These are phyloP conservation scores for Colletotrichum truncatum DNA, from an alignment of 2,329 filamentous ascomycete genomes.

Conservation along the genomic window DNA sequence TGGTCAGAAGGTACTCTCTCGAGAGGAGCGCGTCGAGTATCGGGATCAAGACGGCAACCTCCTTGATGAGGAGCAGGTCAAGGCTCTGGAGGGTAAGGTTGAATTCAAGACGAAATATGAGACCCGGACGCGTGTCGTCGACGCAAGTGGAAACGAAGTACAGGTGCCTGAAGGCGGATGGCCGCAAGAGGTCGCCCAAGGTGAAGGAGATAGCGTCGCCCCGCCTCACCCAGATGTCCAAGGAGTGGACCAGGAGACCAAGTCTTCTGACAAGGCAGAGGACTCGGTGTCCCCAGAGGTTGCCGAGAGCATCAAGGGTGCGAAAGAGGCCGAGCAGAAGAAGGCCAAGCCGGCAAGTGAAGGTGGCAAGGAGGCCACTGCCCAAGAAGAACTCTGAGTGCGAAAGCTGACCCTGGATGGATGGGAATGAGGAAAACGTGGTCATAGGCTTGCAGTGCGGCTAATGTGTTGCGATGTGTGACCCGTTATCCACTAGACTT, in stretches of 20 bases:
- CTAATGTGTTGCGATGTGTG: neutral
- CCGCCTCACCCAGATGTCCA: slow-evolving; percentile 70
- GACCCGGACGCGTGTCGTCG: slow-evolving; percentile 87
- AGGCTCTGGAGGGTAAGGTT: slow-evolving; percentile 87
- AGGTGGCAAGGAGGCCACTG: slow-evolving; percentile 63
- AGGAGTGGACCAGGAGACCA: slow-evolving; percentile 68
- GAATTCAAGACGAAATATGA: slow-evolving; percentile 96
- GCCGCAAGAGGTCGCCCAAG: slow-evolving; percentile 37
- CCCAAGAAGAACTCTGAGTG: slow-evolving; percentile 47
- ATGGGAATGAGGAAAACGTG: neutral
- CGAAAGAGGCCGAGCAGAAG: slow-evolving; percentile 64
- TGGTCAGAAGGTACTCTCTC: slow-evolving; percentile 58
- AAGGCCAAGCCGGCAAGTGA: slow-evolving; percentile 72
- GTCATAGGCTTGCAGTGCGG: neutral
- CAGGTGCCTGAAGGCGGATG: slow-evolving; percentile 50
- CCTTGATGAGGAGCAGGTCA: slow-evolving; percentile 84
- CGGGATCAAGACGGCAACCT: slow-evolving; percentile 94
- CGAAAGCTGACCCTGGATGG: neutral
- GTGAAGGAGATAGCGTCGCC: slow-evolving; percentile 54
- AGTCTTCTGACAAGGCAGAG: slow-evolving; percentile 48
- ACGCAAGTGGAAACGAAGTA: slow-evolving; percentile 83
- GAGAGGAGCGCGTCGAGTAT: slow-evolving; percentile 91
- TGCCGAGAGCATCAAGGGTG: slow-evolving; percentile 64
- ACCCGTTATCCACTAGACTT: neutral
- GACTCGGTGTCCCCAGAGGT: slow-evolving; percentile 49